Percentiles rank a stretch among this genome's conserved stretches.
Evolutionary conservation across 2,329 filamentous ascomycete species (phyloP).

Genomic region (Westerdykella sp.): DNA sequence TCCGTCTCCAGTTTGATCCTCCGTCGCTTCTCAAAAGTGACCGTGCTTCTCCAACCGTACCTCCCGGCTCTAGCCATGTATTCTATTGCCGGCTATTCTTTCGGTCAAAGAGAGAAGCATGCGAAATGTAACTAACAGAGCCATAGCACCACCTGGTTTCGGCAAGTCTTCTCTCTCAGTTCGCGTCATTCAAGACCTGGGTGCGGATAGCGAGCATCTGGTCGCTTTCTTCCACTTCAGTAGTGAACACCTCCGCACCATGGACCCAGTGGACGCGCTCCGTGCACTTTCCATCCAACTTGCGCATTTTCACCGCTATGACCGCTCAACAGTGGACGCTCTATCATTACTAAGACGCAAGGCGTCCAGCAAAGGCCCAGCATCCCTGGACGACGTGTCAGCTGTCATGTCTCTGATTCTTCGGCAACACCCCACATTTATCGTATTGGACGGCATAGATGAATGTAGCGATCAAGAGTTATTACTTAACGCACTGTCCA

Average conservation of each 20-base stretch:
- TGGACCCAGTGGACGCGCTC: constrained; percentile 17
- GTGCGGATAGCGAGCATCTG: constrained; percentile 14
- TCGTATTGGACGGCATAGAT: constrained; percentile 27
- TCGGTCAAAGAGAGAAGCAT: no score
- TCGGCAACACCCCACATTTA: constrained; percentile 25
- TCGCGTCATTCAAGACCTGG: constrained; percentile 19
- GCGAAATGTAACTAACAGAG: not conserved
- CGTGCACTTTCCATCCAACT: constrained; percentile 21
- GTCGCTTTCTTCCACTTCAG: constrained; percentile 23
- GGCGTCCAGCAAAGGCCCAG: constrained; percentile 16
- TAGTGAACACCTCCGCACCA: constrained; percentile 10
- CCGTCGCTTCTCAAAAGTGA: constrained; percentile 3
- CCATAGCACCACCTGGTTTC: constrained; percentile 22
- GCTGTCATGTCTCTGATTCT: constrained; percentile 21
- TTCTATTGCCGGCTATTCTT: no score
- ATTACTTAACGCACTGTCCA: constrained; percentile 16
- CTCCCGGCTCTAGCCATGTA: no score
- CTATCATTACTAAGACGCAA: constrained; percentile 23
- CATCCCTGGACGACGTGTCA: constrained; percentile 23
- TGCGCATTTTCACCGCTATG: constrained; percentile 18
- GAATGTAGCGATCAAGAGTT: constrained; percentile 17
- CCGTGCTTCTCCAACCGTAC: not conserved
- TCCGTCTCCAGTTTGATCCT: not conserved
- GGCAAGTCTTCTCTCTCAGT: constrained; percentile 25
- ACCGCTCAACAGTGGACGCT: constrained; percentile 21